Base-by-base conservation (phyloP, 2,329 filamentous ascomycete species). In the Diaporthe nobilis region DNA sequence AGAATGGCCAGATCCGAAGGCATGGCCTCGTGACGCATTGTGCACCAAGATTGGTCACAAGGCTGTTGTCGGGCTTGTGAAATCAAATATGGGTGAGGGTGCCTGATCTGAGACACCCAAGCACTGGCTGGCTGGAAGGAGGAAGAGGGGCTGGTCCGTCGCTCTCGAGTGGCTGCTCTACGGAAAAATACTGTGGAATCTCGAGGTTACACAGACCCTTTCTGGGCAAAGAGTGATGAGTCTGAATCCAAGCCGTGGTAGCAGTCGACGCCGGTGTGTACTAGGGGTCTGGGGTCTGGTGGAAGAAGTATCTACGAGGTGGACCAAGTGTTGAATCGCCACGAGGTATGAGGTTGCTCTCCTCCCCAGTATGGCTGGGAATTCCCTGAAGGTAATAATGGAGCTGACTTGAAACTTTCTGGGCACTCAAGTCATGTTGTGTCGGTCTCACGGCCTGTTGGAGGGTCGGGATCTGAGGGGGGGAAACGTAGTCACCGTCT, bases 1-100 rank as follows among this genome's bases (percentile, higher is more conserved):
- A 89, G 83, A 61, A 89, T 87, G n/a, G 85, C 80, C 25, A 86
- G 79, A 67, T 85, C 82, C 49, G 83, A 80, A 53, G 83, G 81
- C 75, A 84, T 81, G 15, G 28, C 34, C 42, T 72, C 75, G 55
- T 72, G 51, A 28, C 73, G 51, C 58, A 70, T 70, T 37, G 47
- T 74, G n/a, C 6, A 42, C 55, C 67, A 77, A 5, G 10, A 44
- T 2, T 42, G 28, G 28, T 37, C 57, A 31, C 72, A 22, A 49
- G 53, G 5, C 28, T 37, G 47, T 42, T 15, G 47, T 68, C 37
- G 49, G 37, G 34, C 22, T 9, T 39, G 65, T 31, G 2, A n/a
- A 49, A 22, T 20, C 13, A 55, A 12, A 6, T 55, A 28, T 28
- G 34, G 65, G 7, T 7, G 7, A n/a, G 34, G 49, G n/a, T 37